Evolutionary conservation across 2,329 filamentous ascomycete genomes (phyloP), one percentile per base, ranked within the genome.

Genomic region (Cytospora mali): DNA sequence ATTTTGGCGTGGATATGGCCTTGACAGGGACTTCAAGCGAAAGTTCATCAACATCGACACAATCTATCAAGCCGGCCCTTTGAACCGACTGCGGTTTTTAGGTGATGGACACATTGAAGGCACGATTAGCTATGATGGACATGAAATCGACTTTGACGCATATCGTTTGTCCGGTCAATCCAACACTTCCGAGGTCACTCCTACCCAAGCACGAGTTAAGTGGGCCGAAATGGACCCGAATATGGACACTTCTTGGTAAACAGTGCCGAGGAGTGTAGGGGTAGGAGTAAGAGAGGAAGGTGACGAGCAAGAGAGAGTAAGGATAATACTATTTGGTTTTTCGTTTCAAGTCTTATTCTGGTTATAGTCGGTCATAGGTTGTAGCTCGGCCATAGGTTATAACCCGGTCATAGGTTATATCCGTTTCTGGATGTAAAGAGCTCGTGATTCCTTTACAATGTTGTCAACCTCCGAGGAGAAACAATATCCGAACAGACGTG

Each of bases 61-160:
- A 10, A 4, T 57, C 0, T 70, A 71, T 25, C 73, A 71, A 1
- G 57, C 75, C 11, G 11, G 48, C 3, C 66, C 76, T 33, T 2
- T 50, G 0, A 76, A 76, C 52, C 73, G 66, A 63, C 68, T 80
- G 35, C 69, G 61, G 27, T 80, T 80, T 33, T 58, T 77, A 1
- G 76, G 78, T 5, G 71, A 69, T 31, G 77, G 77, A 3, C 64
- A 66, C 1, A 69, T 80, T 18, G 64, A 74, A 16, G 76, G 75
- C 14, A 25, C 61, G 42, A 55, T 64, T n/a, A 16, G 3, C 2
- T 57, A 54, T 16, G 49, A 21, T 9, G 5, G 18, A 18, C 29
- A 4, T 14, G 18, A 52, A 0, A 61, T 78, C 9, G 42, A 52
- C 0, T 78, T 79, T 35, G 51, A 64, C 1, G 75, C 69, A 4